These are phyloP conservation scores for Cladosporium phlei DNA, from an alignment of 2,329 filamentous ascomycete genomes.

Conservation along the genomic window DNA sequence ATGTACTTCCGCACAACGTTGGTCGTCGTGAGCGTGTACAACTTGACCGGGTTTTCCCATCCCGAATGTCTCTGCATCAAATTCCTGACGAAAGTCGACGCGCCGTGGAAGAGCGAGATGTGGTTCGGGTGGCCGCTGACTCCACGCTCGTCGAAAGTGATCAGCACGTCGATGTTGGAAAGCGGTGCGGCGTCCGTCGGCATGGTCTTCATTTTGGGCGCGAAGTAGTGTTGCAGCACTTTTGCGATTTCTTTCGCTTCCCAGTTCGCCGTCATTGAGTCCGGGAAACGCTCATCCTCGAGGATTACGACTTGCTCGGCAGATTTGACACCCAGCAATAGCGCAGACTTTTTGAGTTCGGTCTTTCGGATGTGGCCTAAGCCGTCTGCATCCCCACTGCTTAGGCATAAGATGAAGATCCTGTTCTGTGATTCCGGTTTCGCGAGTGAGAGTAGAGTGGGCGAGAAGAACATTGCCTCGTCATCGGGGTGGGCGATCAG, in stretches of 20 bases:
- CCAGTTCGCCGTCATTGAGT: constrained; percentile 83
- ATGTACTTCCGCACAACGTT: constrained; percentile 74
- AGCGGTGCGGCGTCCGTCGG: constrained; percentile 42
- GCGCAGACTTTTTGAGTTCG: constrained; percentile 76
- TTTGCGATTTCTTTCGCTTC: constrained; percentile 63
- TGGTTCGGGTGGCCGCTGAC: constrained; percentile 92
- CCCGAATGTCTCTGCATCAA: constrained; percentile 62
- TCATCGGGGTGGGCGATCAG: constrained; percentile 97
- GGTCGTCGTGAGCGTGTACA: constrained; percentile 79
- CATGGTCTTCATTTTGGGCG: constrained; percentile 53
- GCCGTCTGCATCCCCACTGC: constrained; percentile 84
- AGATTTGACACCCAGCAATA: constrained; percentile 67
- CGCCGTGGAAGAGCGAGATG: constrained; percentile 79
- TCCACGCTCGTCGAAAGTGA: constrained; percentile 83
- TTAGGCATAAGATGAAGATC: constrained; percentile 89
- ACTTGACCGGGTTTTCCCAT: constrained; percentile 67
- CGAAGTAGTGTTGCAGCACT: constrained; percentile 69
- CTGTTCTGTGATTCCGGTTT: constrained; percentile 77
- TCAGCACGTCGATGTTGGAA: constrained; percentile 68
- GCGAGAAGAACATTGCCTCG: constrained; percentile 99
- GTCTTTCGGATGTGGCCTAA: constrained; percentile 76
- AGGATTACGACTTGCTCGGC: constrained; percentile 81
- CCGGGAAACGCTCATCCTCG: constrained; percentile 75
- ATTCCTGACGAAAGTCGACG: constrained; percentile 62
- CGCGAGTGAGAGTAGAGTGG: constrained; percentile 79